A percentile compares a stretch with the other conserved stretches of the same genome.
phyloP scores from a whole-genome alignment of 2,329 filamentous ascomycete species.

The Diaporthe citri region DNA sequence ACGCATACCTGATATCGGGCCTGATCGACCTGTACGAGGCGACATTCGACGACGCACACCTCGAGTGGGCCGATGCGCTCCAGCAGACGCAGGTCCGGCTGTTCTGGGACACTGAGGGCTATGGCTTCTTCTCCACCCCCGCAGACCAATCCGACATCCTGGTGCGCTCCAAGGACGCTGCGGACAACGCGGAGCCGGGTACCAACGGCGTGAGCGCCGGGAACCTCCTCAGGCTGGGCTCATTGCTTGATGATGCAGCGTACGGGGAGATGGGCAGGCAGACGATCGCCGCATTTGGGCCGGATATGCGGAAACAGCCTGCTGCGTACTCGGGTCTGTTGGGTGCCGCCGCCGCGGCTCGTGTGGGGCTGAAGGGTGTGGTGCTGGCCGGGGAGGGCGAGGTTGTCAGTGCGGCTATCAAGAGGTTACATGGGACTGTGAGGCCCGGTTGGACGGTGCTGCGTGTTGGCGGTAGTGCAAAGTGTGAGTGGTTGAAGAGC shows the following conservation, averaged over 20 bases:
- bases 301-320: conserved; percentile 88
- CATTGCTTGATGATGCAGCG: conserved; percentile 72
- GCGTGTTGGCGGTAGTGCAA: not conserved
- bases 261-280: conserved; percentile 74
- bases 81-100: conserved; percentile 79
- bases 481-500: conserved; percentile 16
- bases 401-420: conserved; percentile 17
- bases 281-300: conserved; percentile 83
- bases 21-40: conserved; percentile 84
- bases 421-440: not conserved
- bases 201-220: conserved; percentile 83
- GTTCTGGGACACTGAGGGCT: conserved; percentile 74
- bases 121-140: conserved; percentile 78
- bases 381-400: conserved; percentile 21
- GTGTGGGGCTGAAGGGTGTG: conserved; percentile 2
- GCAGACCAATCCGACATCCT: conserved; percentile 74
- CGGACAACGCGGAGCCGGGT: conserved; percentile 88
- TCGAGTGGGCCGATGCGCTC: conserved; percentile 82
- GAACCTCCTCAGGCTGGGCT: conserved; percentile 82
- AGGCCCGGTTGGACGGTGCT: conserved; percentile 27
- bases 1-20: conserved; percentile 84
- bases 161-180: conserved; percentile 88
- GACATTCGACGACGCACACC: conserved; percentile 78
- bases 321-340: conserved; percentile 29
- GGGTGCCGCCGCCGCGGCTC: conserved; percentile 14